Percentiles rank a stretch among this genome's conserved stretches.
These are phyloP conservation scores for Phytopythium aichiense DNA, from an alignment of 352 stramenopile genomes.

Conservation along the genomic window DNA sequence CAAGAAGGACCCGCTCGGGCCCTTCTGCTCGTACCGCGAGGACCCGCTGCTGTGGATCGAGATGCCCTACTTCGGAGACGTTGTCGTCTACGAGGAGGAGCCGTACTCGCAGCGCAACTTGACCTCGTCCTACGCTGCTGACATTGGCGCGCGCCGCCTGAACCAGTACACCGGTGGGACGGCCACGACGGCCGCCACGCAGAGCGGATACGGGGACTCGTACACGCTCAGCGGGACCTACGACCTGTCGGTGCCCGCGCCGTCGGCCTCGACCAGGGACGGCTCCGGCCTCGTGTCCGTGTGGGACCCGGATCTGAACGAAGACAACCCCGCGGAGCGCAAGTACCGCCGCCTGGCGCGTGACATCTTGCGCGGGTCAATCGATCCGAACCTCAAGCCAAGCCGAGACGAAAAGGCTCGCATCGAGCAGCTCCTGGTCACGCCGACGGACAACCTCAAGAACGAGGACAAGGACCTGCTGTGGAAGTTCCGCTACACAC, in stretches of 20 bases:
- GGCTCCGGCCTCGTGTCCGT: conserved; percentile 55
- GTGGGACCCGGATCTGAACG: conserved; percentile 83
- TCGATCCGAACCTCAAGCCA: conserved; percentile 97
- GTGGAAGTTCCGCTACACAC: conserved; percentile 96
- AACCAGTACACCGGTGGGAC: conserved; percentile 29
- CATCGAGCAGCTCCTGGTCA: conserved; percentile 92
- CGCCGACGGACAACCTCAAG: conserved; percentile 92
- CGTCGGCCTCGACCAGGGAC: conserved; percentile 10
- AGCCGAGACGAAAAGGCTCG: conserved; percentile 91
- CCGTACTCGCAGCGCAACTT: conserved; percentile 78
- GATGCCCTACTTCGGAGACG: conserved; percentile 89
- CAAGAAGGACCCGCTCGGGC: conserved; percentile 58
- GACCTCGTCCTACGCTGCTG: conserved; percentile 46
- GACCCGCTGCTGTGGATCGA: conserved; percentile 84
- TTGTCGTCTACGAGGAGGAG: conserved; percentile 92
- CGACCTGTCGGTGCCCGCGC: conserved; percentile 25
- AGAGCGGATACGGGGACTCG: conserved; percentile 26
- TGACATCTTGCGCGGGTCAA: conserved; percentile 94
- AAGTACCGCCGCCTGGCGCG: conserved; percentile 98
- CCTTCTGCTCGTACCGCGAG: conserved; percentile 79
- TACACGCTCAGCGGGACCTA: conserved; percentile 49
- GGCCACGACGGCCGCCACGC: conserved; percentile 6
- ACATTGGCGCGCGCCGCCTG: conserved; percentile 34
- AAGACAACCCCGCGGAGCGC: conserved; percentile 93
- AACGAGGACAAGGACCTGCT: conserved; percentile 92